Evolutionary conservation across 768 basidiomycete genomes (phyloP), one percentile per base, ranked within the genome.

Genomic region (Dentipellis sp.): DNA sequence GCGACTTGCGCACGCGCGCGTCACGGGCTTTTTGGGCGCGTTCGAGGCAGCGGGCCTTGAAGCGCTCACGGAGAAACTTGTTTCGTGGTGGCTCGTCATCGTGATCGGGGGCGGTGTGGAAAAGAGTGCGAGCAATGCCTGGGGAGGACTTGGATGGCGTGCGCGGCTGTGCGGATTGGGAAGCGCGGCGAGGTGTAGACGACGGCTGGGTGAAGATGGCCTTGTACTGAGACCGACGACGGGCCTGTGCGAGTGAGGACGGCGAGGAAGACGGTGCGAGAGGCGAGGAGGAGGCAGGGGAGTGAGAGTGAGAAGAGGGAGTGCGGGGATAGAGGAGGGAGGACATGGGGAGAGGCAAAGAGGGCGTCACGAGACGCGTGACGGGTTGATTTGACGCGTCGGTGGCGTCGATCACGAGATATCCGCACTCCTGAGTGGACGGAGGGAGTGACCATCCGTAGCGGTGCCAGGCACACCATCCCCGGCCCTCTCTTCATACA

Each of bases 11-110:
- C 4, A 67, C 55, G 16, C 53, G 53, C 17, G 59, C 60, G 19
- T 56, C 56, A 22, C 64, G 62, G 5, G 58, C 60, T n/a, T 56
- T 53, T 34, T 52, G 54, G 4, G 64, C 64, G 5, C 61, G 62
- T 22, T 59, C 62, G 10, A 63, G 50, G 45, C 66, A 67, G 16
- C 59, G 60, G 10, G 58, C 53, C 50, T 58, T 58, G 59, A 67
- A 62, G 11, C 61, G 59, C 22, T 65, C 61, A 9, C 66, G 62
- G 14, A 67, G 54, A 29, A 67, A 54, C 14, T 29, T 36, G 36
- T 55, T 56, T 35, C 58, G 66, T 12, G 64, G 46, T 11, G 56
- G 53, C 51, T 52, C 51, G 6, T 45, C 53, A 21, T 52, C 58
- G 10, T 56, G 55, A 11, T 50, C 55, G 4, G 52, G 22, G 17